Evolutionary conservation across 208 protist genomes (phyloP).

Genomic region (Wallacemonas collosoma): DNA sequence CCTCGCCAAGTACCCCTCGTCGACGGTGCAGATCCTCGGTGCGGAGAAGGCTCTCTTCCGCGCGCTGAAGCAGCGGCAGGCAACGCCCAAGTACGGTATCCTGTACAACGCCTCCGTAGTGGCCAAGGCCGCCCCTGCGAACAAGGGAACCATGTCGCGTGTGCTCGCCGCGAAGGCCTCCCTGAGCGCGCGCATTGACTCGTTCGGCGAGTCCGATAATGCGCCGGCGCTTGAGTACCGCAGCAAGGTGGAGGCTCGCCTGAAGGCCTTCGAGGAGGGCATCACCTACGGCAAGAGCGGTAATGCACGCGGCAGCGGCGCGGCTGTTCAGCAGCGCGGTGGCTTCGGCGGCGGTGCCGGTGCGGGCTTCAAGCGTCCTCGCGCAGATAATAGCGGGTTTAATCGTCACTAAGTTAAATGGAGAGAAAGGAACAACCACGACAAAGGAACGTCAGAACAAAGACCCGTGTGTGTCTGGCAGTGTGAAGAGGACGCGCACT

Average conservation of each 20-base stretch:
- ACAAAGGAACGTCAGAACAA: no score
- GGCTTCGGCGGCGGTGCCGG: conserved; percentile 23
- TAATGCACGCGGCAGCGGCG: conserved; percentile 80
- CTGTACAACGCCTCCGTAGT: conserved; percentile 99
- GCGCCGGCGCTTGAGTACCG: conserved; percentile 87
- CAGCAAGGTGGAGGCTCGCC: conserved; percentile 88
- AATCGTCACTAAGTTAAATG: conserved; percentile 48
- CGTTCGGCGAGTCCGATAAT: conserved; percentile 95
- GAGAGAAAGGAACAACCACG: conserved; percentile 18
- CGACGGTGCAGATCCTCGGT: conserved; percentile 99
- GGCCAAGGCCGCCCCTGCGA: conserved; percentile 89
- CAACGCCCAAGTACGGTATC: conserved; percentile 99
- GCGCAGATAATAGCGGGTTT: conserved; percentile 49
- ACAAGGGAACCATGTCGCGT: conserved; percentile 96
- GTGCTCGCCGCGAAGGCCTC: conserved; percentile 98
- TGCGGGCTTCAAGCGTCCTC: conserved; percentile 45
- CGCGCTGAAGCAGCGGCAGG: conserved; percentile 98
- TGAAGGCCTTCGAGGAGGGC: conserved; percentile 91
- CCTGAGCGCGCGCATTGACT: conserved; percentile 98
- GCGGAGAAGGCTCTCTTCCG: conserved; percentile 99
- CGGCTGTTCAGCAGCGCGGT: conserved; percentile 62
- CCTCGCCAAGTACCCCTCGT: conserved; percentile 98
- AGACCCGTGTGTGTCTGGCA: no score
- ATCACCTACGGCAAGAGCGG: conserved; percentile 87
- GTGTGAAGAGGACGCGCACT: no score